Percentiles rank a stretch among this genome's conserved stretches.
Conservation (phyloP, 2,329 filamentous ascomycete genomes). For the Fusarium longipes region DNA sequence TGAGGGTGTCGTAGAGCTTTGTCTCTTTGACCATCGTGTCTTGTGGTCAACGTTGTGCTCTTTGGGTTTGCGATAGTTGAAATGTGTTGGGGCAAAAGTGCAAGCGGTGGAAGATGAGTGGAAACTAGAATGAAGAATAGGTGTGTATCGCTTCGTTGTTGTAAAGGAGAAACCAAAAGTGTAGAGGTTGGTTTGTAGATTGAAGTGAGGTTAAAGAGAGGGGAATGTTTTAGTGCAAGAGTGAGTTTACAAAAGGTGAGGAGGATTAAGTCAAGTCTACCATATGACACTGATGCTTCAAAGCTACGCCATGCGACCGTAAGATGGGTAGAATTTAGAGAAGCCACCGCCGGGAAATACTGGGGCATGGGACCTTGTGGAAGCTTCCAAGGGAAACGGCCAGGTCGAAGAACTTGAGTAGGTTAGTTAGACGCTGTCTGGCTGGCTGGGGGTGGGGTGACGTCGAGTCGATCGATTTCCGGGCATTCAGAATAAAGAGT, state of each 20-base stretch:
- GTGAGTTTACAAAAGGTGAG: conserved; percentile 43
- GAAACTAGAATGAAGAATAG: conserved; percentile 10
- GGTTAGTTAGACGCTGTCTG: conserved; percentile 26
- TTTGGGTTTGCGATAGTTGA: conserved; percentile 10
- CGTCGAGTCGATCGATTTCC: conserved; percentile 43
- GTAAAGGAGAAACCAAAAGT: conserved; percentile 24
- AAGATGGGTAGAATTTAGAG: conserved; percentile 18
- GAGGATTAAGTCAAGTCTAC: conserved; percentile 36
- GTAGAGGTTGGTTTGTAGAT: conserved; percentile 5
- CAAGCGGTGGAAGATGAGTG: conserved; percentile 18
- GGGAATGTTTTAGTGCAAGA: conserved; percentile 26
- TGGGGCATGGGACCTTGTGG: conserved; percentile 51
- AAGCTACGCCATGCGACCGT: conserved; percentile 36
- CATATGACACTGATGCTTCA: conserved; percentile 33
- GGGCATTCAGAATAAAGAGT: background rate
- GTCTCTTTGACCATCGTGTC: conserved; percentile 89
- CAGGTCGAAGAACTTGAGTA: conserved; percentile 33
- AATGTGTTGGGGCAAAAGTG: conserved; percentile 7
- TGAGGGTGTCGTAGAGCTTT: conserved; percentile 90
- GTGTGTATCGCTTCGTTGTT: conserved; percentile 19
- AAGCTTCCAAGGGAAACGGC: conserved; percentile 44
- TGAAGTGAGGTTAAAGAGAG: conserved; percentile 24
- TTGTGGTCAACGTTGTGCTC: conserved; percentile 25
- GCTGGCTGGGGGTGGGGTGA: conserved; percentile 34
- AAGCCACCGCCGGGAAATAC: conserved; percentile 38